These are phyloP conservation scores for Syzygium jambos DNA, from an alignment of 345 rosid genomes.

Conservation along the genomic window DNA sequence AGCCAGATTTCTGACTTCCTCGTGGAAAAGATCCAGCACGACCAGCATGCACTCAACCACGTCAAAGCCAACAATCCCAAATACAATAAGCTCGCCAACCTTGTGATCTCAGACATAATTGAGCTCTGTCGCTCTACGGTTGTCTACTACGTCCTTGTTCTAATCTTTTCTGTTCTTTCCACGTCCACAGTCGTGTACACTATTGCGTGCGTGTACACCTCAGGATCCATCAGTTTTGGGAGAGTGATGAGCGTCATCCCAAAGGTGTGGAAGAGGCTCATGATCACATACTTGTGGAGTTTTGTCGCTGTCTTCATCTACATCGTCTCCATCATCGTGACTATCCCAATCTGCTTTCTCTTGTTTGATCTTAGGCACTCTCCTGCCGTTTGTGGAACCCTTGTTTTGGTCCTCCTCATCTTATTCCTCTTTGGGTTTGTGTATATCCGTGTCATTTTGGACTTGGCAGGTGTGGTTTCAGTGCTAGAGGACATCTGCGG, in stretches of 20 bases:
- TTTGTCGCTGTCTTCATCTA: conserved; percentile 5
- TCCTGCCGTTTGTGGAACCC: not conserved
- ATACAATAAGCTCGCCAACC: not conserved
- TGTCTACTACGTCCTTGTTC: conserved; percentile 19
- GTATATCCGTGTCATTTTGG: conserved; percentile 29
- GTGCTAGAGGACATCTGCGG: conserved; percentile 42
- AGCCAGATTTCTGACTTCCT: conserved; percentile 16
- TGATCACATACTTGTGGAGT: conserved; percentile 28
- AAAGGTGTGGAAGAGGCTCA: conserved; percentile 41
- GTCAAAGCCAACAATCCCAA: conserved; percentile 4
- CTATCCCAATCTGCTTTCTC: not conserved
- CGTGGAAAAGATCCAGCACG: conserved; percentile 1
- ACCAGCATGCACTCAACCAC: not conserved
- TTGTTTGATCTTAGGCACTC: not conserved
- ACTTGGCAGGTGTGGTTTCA: conserved; percentile 38
- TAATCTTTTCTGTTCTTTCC: conserved; percentile 38
- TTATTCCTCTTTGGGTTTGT: conserved; percentile 13
- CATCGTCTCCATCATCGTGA: conserved; percentile 3
- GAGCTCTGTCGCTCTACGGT: conserved; percentile 21
- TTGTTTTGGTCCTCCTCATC: not conserved
- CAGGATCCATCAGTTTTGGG: conserved; percentile 14
- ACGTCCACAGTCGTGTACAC: conserved; percentile 40
- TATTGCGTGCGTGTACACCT: conserved; percentile 36
- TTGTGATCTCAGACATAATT: conserved; percentile 16
- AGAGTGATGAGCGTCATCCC: conserved; percentile 36